Percentiles rank a stretch among this genome's conserved stretches.
phyloP scores from a whole-genome alignment of 2,329 filamentous ascomycete genomes.

The Ascomycota sp. region DNA sequence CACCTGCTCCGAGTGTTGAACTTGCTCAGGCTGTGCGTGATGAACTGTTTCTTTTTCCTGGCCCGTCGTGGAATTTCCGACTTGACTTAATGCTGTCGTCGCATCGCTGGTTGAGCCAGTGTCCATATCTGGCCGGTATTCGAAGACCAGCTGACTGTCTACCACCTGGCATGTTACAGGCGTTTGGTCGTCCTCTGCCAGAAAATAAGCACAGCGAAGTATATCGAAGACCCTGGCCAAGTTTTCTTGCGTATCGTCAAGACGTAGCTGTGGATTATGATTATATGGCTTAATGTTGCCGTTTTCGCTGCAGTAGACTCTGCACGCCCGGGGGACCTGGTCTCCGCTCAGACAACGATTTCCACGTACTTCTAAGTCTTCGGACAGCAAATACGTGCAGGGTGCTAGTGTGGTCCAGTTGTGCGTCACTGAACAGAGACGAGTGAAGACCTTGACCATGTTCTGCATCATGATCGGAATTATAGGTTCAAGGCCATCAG shows the following conservation, averaged over 20 bases:
- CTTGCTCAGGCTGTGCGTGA: not conserved
- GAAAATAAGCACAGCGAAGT: slow-evolving; percentile 25
- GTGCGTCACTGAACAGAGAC: slow-evolving; percentile 24
- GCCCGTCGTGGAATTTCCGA: too few species aligned
- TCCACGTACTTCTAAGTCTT: slow-evolving; percentile 27
- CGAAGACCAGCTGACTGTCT: slow-evolving; percentile 12
- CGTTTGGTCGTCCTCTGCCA: slow-evolving; percentile 19
- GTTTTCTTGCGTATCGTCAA: slow-evolving; percentile 15
- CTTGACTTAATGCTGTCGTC: too few species aligned
- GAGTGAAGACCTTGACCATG: slow-evolving; percentile 24
- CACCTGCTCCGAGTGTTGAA: not conserved
- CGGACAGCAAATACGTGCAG: slow-evolving; percentile 28
- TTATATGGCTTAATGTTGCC: slow-evolving; percentile 19
- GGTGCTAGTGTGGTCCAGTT: slow-evolving; percentile 15
- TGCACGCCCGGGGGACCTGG: slow-evolving; percentile 17
- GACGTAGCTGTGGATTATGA: slow-evolving; percentile 11
- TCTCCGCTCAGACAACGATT: slow-evolving; percentile 20
- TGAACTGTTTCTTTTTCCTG: too few species aligned
- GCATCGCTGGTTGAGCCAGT: too few species aligned
- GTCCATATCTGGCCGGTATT: slow-evolving; percentile 7
- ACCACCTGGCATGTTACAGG: slow-evolving; percentile 15
- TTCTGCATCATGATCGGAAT: slow-evolving; percentile 24
- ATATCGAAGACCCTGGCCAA: slow-evolving; percentile 27
- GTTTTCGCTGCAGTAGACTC: slow-evolving; percentile 14
- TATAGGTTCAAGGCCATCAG: slow-evolving; percentile 22